These are phyloP conservation scores for Rosa chinensis DNA, from an alignment of 306 rosid species.

Conservation along the genomic window DNA sequence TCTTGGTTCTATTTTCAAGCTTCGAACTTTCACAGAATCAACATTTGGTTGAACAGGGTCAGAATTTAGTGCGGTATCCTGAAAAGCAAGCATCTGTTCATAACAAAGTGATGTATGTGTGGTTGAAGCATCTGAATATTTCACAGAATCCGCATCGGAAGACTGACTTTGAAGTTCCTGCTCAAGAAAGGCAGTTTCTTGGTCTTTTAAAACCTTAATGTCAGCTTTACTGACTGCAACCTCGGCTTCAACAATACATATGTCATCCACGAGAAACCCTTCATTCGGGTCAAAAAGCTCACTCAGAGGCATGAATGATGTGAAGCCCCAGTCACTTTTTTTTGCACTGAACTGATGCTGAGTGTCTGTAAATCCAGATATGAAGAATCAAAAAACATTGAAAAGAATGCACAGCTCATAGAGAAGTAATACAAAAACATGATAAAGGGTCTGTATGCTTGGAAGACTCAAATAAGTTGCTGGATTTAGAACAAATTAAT, in stretches of 20 bases:
- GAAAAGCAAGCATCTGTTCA: not conserved
- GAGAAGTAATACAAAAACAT: not conserved
- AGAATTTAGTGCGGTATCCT: not conserved
- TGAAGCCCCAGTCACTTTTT: constrained; percentile 22
- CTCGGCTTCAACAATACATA: constrained; percentile 20
- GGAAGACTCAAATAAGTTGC: not conserved
- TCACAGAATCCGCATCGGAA: not conserved
- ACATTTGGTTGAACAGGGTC: not conserved
- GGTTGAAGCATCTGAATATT: not conserved
- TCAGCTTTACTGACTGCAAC: constrained; percentile 22
- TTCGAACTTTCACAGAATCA: not conserved
- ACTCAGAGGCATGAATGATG: constrained; percentile 24
- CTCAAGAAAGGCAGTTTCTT: not conserved
- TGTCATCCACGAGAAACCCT: constrained; percentile 18
- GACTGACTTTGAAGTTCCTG: constrained; percentile 2
- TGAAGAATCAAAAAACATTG: not conserved
- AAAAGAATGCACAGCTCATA: not conserved
- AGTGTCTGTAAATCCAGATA: constrained; percentile 14
- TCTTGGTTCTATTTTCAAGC: not conserved
- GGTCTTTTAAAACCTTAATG: constrained; percentile 5
- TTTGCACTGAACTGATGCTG: constrained; percentile 7
- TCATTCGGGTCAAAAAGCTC: not conserved
- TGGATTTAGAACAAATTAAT: not conserved
- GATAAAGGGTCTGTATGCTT: not conserved
- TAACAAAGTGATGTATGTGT: not conserved